Conservation (phyloP, 352 stramenopile species). For the Phytophthora ohioensis region DNA sequence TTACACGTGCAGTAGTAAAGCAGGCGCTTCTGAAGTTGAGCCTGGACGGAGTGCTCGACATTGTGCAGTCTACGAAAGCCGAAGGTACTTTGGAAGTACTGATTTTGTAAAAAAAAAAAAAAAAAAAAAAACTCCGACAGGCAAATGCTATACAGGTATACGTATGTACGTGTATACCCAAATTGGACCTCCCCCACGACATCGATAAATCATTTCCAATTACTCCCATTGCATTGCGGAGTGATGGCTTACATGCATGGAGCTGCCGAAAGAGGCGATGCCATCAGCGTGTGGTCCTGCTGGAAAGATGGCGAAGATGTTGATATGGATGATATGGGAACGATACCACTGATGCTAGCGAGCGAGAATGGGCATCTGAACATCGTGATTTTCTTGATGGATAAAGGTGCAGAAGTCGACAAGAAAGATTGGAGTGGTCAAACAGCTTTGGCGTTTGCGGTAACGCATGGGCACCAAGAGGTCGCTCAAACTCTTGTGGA, state of each 20-base stretch:
- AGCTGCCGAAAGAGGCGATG: background rate
- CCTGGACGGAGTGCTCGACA: no score
- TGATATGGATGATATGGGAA: background rate
- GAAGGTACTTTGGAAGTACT: no score
- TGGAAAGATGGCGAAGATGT: constrained; percentile 4
- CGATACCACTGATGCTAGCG: constrained; percentile 5
- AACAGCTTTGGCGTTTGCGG: constrained; percentile 4
- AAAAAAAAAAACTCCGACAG: no score
- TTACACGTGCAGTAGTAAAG: no score
- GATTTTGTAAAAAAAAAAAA: no score
- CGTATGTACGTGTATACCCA: no score
- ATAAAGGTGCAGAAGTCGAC: background rate
- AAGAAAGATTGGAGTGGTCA: background rate
- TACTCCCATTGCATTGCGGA: background rate
- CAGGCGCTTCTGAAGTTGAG: no score
- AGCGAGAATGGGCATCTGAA: background rate
- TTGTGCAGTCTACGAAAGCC: no score
- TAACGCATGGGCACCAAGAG: background rate
- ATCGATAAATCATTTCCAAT: no score
- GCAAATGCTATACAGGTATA: no score
- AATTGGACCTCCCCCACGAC: background rate
- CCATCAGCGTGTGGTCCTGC: background rate
- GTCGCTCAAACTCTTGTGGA: background rate
- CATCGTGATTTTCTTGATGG: background rate
- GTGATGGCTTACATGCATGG: background rate